Evolutionary conservation across 2,329 filamentous ascomycete genomes (phyloP), one percentile per base, ranked within the genome.

Genomic region (Lachnellula subtilissima): DNA sequence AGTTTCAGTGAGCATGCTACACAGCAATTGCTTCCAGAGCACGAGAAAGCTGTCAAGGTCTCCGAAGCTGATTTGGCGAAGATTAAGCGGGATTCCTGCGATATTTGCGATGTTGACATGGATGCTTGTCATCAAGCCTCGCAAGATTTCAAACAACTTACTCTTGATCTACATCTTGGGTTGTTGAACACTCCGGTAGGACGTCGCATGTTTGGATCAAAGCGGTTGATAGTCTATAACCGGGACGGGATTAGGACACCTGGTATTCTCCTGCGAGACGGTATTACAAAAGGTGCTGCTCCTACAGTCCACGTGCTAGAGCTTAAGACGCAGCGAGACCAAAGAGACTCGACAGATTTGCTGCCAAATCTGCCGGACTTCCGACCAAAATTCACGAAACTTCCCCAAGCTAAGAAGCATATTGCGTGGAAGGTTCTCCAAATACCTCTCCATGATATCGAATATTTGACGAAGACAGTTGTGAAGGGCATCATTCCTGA

Each of bases 1-100:
- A 97, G 92, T 71, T 99, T 99, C 78, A 97, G 93, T 52, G 94
- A 99, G 72, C 94, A 99, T 73, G 93, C 93, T 23, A 97, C 93
- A 0, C 94, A 99, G 69, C 92, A 95, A 60, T 75, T 97, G 12
- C 78, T 97, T 1, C 94, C 94, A 0, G 92, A 97, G 72, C 93
- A 97, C 66, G 92, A 99, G 73, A 96, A 96, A 72, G 88, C 91
- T 56, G 91, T 99, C 59, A 91, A 93, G 70, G 65, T 96, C 2
- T 95, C 92, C 0, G 92, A 99, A 71, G 92, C 90, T 4, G 93
- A 95, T 74, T 75, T 99, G 54, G 91, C 86, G 53, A 96, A 93
- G 74, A 84, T 97, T 68, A 95, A 93, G 72, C 82, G 93, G 12
- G 90, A 96, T 66, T 72, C 87, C 19, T 99, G 94, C 71, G 75